phyloP scores from a whole-genome alignment of 116 monocot species.

The Thalassia testudinum region DNA sequence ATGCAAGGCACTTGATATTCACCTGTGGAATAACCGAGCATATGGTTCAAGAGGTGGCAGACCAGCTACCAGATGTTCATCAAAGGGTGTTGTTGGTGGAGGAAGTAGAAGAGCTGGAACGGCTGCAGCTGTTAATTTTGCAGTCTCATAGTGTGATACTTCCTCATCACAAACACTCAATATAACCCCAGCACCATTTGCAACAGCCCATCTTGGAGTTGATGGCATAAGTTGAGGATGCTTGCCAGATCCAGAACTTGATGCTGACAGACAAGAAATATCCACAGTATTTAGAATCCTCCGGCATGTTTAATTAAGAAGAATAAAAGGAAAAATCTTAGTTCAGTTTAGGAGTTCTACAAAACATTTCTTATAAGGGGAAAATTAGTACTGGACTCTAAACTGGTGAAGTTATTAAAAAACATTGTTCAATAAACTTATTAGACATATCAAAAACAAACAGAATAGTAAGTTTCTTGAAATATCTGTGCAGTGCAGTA shows the following conservation, averaged over 20 bases:
- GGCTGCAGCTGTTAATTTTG: constrained; percentile 73
- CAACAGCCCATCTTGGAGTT: constrained; percentile 84
- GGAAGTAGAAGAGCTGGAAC: constrained; percentile 77
- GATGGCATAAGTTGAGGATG: constrained; percentile 88
- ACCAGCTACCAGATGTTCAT: constrained; percentile 72
- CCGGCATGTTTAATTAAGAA: no score
- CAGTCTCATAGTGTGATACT: constrained; percentile 78
- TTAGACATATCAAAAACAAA: no score
- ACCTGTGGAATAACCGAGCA: constrained; percentile 14
- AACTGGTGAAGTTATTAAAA: no score
- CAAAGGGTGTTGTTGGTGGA: constrained; percentile 65
- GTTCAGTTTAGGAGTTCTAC: no score
- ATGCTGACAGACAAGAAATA: neutral
- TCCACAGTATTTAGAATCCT: no score
- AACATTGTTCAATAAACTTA: no score
- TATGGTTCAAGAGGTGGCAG: constrained; percentile 72
- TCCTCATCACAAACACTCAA: constrained; percentile 87
- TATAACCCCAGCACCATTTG: constrained; percentile 84
- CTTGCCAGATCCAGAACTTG: constrained; percentile 55
- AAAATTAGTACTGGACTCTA: no score
- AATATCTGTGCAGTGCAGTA: no score
- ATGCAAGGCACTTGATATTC: neutral
- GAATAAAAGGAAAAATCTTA: no score
- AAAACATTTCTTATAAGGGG: no score
- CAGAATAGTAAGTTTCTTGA: no score